These are phyloP conservation scores for Heliamphora pulchella DNA, from an alignment of 179 eudicot genomes.

Conservation along the genomic window DNA sequence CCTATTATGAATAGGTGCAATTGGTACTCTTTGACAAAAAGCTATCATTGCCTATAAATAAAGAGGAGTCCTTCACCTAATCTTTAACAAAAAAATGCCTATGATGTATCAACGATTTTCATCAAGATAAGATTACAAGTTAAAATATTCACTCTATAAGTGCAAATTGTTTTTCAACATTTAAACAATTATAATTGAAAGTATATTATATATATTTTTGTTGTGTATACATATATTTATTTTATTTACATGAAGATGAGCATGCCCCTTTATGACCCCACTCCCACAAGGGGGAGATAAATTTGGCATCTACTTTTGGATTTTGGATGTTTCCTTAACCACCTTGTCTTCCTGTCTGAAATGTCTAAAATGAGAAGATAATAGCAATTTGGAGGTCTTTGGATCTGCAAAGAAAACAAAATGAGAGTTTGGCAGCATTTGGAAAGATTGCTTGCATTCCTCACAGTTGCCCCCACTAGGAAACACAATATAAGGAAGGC, in stretches of 20 bases:
- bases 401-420: slow-evolving; percentile 21
- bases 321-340: not conserved
- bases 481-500: slow-evolving; percentile 27
- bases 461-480: slow-evolving; percentile 31
- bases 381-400: slow-evolving; percentile 23
- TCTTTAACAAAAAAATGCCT: no score
- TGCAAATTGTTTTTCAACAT: no score
- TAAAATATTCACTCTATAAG: no score
- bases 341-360: slow-evolving; percentile 39
- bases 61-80: no score
- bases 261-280: not conserved
- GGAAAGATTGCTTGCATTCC: slow-evolving; percentile 35
- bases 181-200: no score
- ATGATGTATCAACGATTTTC: no score
- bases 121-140: no score
- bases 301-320: not conserved
- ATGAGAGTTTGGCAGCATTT: slow-evolving; percentile 27
- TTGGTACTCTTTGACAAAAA: no score
- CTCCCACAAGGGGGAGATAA: not conserved
- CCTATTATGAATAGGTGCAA: no score
- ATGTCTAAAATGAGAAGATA: slow-evolving; percentile 3
- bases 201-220: no score
- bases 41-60: no score
- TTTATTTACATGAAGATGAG: not conserved
- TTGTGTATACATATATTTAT: no score